Percentiles rank a stretch among this genome's conserved stretches.
Conservation (phyloP, 371 early-diverging fungal genomes). For the Choanephora cucurbitarum region DNA sequence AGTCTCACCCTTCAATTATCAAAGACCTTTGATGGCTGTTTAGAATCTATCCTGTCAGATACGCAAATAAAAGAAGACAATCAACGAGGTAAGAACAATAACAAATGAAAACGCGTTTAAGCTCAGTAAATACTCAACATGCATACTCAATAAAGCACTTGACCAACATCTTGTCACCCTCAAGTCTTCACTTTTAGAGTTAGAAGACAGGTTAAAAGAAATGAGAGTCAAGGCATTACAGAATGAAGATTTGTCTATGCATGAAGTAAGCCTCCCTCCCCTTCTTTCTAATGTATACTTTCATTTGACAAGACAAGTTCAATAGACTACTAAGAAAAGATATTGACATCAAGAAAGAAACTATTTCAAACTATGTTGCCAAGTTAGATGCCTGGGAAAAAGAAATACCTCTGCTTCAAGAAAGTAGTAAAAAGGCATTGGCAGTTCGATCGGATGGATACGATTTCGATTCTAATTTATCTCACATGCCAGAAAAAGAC, state of each 20-base stretch:
- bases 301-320: conserved; percentile 12
- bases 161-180: conserved; percentile 17
- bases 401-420: conserved; percentile 20
- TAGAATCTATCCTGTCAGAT: conserved; percentile 34
- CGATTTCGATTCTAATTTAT: conserved; percentile 22
- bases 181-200: conserved; percentile 26
- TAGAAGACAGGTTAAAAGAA: conserved; percentile 33
- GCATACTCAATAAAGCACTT: too few relatives aligned
- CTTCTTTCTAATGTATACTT: background rate
- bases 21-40: conserved; percentile 30
- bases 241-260: conserved; percentile 26
- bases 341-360: conserved; percentile 27
- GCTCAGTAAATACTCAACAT: too few relatives aligned
- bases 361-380: conserved; percentile 23
- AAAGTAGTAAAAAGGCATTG: conserved; percentile 17
- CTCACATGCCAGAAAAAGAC: background rate
- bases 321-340: conserved; percentile 23
- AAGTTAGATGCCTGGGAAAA: conserved; percentile 27
- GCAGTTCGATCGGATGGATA: conserved; percentile 13
- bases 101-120: too few relatives aligned
- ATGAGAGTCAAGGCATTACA: conserved; percentile 30
- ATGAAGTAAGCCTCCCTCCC: conserved; percentile 26
- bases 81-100: conserved; percentile 5
- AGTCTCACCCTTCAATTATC: conserved; percentile 25
- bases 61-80: conserved; percentile 24